A percentile compares a stretch with the other conserved stretches of the same genome.
Evolutionary conservation across 768 basidiomycete genomes (phyloP).

Genomic region (Leccinum variicolor): DNA sequence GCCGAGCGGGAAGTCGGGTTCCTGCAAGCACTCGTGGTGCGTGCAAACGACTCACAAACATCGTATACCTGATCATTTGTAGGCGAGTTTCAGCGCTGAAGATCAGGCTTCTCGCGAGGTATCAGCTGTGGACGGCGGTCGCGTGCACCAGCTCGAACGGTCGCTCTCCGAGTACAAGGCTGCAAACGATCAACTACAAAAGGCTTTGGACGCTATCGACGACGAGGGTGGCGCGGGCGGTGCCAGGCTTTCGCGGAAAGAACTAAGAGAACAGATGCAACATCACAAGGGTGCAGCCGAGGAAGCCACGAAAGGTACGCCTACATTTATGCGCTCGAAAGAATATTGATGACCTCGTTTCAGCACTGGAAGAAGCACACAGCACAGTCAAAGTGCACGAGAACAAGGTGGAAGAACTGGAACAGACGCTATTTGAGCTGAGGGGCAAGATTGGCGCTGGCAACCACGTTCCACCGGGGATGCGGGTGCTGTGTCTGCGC

Average conservation of each 20-base stretch:
- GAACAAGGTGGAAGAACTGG: conserved; percentile 63
- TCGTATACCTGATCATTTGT: background rate
- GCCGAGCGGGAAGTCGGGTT: conserved; percentile 66
- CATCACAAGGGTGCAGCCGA: conserved; percentile 36
- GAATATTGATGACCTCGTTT: background rate
- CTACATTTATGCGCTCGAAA: background rate
- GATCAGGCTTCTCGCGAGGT: conserved; percentile 37
- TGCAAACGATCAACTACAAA: conserved; percentile 42
- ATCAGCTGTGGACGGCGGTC: conserved; percentile 28
- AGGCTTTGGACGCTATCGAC: conserved; percentile 46
- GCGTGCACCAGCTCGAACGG: conserved; percentile 52
- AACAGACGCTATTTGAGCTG: conserved; percentile 77
- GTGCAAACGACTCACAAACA: conserved; percentile 22
- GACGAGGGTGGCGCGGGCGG: conserved; percentile 31
- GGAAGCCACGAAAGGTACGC: conserved; percentile 41
- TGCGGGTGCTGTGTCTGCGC: conserved; percentile 62
- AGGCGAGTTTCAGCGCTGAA: conserved; percentile 67
- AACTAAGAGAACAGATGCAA: conserved; percentile 39
- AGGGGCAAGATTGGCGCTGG: conserved; percentile 74
- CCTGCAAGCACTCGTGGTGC: conserved; percentile 61
- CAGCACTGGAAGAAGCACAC: conserved; percentile 46
- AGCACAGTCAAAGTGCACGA: conserved; percentile 37
- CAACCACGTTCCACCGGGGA: conserved; percentile 67
- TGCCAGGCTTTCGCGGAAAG: conserved; percentile 29
- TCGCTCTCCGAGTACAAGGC: conserved; percentile 55